phyloP scores from a whole-genome alignment of 2,329 filamentous ascomycete species.

The Stylonectria norvegica region DNA sequence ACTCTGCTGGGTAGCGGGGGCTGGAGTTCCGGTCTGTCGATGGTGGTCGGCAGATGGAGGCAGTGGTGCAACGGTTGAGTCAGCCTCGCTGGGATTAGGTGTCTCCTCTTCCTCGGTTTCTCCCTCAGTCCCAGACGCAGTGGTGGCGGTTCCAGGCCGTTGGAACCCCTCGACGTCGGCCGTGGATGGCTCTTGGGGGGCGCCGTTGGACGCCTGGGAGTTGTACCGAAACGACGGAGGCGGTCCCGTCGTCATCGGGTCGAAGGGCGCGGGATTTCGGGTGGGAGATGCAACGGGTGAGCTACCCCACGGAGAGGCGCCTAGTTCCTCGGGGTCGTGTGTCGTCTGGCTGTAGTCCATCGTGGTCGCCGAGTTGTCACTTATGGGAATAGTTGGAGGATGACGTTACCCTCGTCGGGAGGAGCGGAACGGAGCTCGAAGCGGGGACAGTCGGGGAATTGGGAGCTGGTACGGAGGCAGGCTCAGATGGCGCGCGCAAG shows the following conservation, averaged over 20 bases:
- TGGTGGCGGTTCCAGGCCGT: conserved; percentile 46
- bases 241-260: conserved; percentile 38
- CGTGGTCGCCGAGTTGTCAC: conserved; percentile 13
- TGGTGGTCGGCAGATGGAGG: conserved; percentile 14
- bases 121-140: conserved; percentile 42
- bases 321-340: conserved; percentile 52
- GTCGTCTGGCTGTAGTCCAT: conserved; percentile 61
- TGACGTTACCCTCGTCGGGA: conserved; percentile 27
- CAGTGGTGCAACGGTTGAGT: conserved; percentile 15
- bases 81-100: conserved; percentile 15
- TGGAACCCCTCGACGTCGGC: conserved; percentile 40
- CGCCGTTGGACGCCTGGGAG: conserved; percentile 42
- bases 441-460: conserved; percentile 8
- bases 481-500: conserved; percentile 7
- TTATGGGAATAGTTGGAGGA: conserved; percentile 14
- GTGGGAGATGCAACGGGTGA: conserved; percentile 51
- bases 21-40: conserved; percentile 10
- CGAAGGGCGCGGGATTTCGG: conserved; percentile 44
- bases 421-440: conserved; percentile 13
- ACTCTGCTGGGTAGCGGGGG: conserved; percentile 29
- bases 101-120: conserved; percentile 35
- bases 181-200: conserved; percentile 34
- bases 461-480: conserved; percentile 10
- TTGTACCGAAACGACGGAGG: conserved; percentile 46
- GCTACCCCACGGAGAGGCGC: conserved; percentile 54